phyloP scores from a whole-genome alignment of 768 basidiomycete species.

The Psilocybe subaeruginosa region DNA sequence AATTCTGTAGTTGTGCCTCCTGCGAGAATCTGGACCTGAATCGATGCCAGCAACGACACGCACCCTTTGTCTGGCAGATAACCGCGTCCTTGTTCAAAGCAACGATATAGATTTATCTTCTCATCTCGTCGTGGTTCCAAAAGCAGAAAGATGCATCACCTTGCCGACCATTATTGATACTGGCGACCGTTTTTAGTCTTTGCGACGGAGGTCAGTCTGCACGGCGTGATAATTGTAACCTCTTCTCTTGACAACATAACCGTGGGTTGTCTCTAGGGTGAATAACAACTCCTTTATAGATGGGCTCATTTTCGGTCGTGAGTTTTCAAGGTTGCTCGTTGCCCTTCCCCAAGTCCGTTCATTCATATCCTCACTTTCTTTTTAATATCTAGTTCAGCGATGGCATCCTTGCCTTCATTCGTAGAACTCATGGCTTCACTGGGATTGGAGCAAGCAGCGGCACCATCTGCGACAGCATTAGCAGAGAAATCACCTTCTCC shows the following conservation, averaged over 20 bases:
- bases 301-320: constrained; percentile 26
- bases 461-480: constrained; percentile 28
- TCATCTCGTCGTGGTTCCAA: constrained; percentile 21
- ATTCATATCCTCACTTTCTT: constrained; percentile 28
- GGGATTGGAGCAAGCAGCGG: constrained; percentile 60
- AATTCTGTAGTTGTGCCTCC: constrained; percentile 7
- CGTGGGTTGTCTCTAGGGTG: constrained; percentile 61
- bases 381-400: constrained; percentile 34
- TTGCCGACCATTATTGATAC: constrained; percentile 64
- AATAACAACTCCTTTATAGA: constrained; percentile 42
- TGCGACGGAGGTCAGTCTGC: constrained; percentile 39
- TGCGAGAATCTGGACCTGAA: constrained; percentile 17
- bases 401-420: constrained; percentile 83
- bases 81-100: constrained; percentile 13
- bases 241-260: constrained; percentile 54
- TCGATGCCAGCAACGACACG: constrained; percentile 19
- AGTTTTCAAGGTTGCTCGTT: constrained; percentile 40
- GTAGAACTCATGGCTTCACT: constrained; percentile 86
- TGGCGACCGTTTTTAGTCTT: constrained; percentile 40
- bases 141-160: constrained; percentile 49
- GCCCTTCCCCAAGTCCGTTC: constrained; percentile 33
- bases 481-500: constrained; percentile 41
- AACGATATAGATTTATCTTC: constrained; percentile 19
- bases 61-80: constrained; percentile 14
- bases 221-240: constrained; percentile 44